These are phyloP conservation scores for Rubroshorea leprosula DNA, from an alignment of 345 rosid genomes.

Conservation along the genomic window DNA sequence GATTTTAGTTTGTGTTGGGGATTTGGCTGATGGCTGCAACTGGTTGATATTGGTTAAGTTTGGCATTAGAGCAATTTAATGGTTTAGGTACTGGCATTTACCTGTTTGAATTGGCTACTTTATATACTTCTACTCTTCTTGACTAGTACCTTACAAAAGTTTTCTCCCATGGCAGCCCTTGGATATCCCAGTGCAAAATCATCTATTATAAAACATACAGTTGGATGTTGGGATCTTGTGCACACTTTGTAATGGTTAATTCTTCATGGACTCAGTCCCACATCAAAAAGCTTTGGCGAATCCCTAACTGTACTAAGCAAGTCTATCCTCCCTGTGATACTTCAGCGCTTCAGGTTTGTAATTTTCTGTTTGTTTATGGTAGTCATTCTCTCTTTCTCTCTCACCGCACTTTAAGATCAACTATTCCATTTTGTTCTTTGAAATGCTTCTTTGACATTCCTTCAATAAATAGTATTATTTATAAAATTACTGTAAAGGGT, in stretches of 20 bases:
- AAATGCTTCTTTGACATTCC: background rate
- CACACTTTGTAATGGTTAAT: slow-evolving; percentile 88
- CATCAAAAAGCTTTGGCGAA: slow-evolving; percentile 75
- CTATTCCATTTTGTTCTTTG: background rate
- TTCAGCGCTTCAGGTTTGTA: slow-evolving; percentile 82
- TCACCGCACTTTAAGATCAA: background rate
- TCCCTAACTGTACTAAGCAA: slow-evolving; percentile 56
- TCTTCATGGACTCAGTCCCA: slow-evolving; percentile 95
- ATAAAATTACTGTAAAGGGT: no score
- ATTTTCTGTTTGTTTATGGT: slow-evolving; percentile 3
- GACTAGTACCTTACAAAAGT: slow-evolving; percentile 8
- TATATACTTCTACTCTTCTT: background rate
- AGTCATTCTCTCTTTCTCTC: background rate
- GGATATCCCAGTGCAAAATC: slow-evolving; percentile 72
- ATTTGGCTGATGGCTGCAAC: no score
- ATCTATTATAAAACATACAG: slow-evolving; percentile 68
- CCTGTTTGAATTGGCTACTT: background rate
- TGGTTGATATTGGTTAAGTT: slow-evolving; percentile 3
- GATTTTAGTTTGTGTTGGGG: no score
- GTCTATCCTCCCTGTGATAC: slow-evolving; percentile 97
- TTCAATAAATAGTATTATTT: no score
- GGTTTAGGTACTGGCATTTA: background rate
- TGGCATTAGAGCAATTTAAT: background rate
- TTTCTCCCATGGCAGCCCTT: slow-evolving; percentile 43
- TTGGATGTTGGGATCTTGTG: slow-evolving; percentile 78